A percentile compares a stretch with the other conserved stretches of the same genome.
Evolutionary conservation across 306 rosid genomes (phyloP).

Genomic region (Hylodesmum podocarpum): DNA sequence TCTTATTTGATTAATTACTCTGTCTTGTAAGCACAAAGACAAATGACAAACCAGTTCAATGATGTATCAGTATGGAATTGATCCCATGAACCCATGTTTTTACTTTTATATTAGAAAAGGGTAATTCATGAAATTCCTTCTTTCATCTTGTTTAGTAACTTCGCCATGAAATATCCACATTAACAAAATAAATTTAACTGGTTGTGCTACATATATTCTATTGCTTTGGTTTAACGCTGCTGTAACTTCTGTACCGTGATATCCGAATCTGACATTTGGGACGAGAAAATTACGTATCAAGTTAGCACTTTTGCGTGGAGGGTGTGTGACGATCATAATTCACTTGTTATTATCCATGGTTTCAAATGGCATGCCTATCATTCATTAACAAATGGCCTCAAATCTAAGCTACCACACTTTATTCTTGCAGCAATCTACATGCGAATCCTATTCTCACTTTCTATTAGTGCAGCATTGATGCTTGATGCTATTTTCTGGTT

Average conservation of each 20-base stretch:
- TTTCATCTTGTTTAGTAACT: neutral
- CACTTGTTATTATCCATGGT: neutral
- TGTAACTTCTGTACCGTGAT: neutral
- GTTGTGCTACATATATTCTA: neutral
- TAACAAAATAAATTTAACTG: neutral
- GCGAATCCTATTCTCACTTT: conserved; percentile 55
- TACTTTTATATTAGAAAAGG: neutral
- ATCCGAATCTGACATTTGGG: neutral
- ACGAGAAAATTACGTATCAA: neutral
- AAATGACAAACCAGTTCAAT: conserved; percentile 15
- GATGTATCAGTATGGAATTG: neutral
- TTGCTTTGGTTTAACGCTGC: conserved; percentile 27
- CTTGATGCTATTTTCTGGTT: neutral
- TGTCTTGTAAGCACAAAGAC: neutral
- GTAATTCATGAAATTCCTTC: neutral
- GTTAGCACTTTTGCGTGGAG: neutral
- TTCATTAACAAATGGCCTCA: conserved; percentile 1
- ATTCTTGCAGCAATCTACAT: conserved; percentile 40
- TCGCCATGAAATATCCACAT: neutral
- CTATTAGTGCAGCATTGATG: conserved; percentile 30
- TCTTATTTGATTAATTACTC: neutral
- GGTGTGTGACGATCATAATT: neutral
- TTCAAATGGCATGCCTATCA: conserved; percentile 19
- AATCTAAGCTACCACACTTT: conserved; percentile 27
- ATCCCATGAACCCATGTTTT: neutral